Base-by-base conservation (phyloP, 1,284 basidiomycete genomes). In the Naganishia cerealis region DNA sequence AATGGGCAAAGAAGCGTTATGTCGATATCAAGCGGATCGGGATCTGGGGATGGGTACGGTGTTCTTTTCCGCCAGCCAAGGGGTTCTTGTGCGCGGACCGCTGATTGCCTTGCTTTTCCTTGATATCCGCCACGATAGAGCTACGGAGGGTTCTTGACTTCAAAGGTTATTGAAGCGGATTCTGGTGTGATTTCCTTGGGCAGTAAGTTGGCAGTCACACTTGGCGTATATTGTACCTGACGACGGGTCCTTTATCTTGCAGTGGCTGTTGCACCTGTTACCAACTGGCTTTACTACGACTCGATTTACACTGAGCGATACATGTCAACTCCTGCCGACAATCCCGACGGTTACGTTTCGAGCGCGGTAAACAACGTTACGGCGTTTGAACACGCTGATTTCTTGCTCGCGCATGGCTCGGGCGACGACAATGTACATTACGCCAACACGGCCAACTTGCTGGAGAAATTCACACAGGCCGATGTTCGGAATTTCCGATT, bases 351-450 rank as follows among this genome's bases (percentile, higher is more conserved):
- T 5, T 99, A 99, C 82, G 80, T 87, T 71, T 89, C 88, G 54
- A 88, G 90, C 15, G 90, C 90, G 0, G 88, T 99, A 57, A 88
- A 88, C 71, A 88, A 92, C 75, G 90, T 93, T 58, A 87, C 88
- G 10, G 91, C 88, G 6, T 98, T 97, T 83, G 81, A 85, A 70
- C 84, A 89, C 70, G 84, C 88, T 24, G 86, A 94, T 72, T 96
- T 86, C 77, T 79, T 94, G 57, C 86, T 98, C 65, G 92, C 91
- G 12, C 94, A 98, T 76, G 95, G 95, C 13, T 90, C 87, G 71
- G 94, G 89, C 3, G 94, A 97, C 78, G 94, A 96, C 77, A 97
- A 97, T 76, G 84, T 96, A 43, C 95, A 98, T 79, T 94, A 87
- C 74, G 86, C 89, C 46, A 95, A 98, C 81, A 89, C 90, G 67